A percentile compares a stretch with the other conserved stretches of the same genome.
Evolutionary conservation across 257 asterid species (phyloP).

Genomic region (Ilex asprella): DNA sequence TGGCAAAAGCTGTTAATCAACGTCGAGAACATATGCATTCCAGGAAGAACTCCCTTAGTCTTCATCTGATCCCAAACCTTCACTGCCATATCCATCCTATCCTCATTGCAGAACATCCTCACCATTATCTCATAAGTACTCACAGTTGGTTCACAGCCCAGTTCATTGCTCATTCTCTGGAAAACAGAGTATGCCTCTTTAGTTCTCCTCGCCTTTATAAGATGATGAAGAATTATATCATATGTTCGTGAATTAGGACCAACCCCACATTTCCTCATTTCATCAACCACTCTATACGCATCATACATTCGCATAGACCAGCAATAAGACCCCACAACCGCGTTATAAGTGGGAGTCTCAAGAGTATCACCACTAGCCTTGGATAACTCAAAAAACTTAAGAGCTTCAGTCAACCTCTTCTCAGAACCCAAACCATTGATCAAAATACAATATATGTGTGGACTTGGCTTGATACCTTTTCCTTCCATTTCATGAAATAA

Average conservation of each 20-base stretch:
- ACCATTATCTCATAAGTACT: slow-evolving; percentile 77
- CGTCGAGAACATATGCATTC: slow-evolving; percentile 67
- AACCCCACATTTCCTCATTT: slow-evolving; percentile 53
- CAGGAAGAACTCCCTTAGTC: slow-evolving; percentile 59
- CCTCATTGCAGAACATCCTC: slow-evolving; percentile 70
- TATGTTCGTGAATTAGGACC: slow-evolving; percentile 77
- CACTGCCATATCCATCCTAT: slow-evolving; percentile 57
- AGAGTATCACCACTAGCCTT: slow-evolving; percentile 33
- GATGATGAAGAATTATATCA: slow-evolving; percentile 67
- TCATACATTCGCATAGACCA: slow-evolving; percentile 50
- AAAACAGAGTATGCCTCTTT: slow-evolving; percentile 56
- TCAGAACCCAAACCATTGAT: slow-evolving; percentile 75
- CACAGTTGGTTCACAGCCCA: slow-evolving; percentile 49
- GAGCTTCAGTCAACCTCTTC: slow-evolving; percentile 51
- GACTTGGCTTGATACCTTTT: slow-evolving; percentile 48
- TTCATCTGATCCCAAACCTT: slow-evolving; percentile 70
- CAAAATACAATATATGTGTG: slow-evolving; percentile 81
- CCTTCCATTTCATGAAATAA: slow-evolving; percentile 50
- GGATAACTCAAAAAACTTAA: slow-evolving; percentile 51
- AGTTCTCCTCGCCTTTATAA: slow-evolving; percentile 33
- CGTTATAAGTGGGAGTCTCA: slow-evolving; percentile 69
- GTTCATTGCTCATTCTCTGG: slow-evolving; percentile 48
- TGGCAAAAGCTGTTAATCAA: slow-evolving; percentile 51
- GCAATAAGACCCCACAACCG: slow-evolving; percentile 83
- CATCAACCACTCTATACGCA: slow-evolving; percentile 44